Base-by-base conservation (phyloP, 2,329 filamentous ascomycete species). In the Fusarium pseudocircinatum region DNA sequence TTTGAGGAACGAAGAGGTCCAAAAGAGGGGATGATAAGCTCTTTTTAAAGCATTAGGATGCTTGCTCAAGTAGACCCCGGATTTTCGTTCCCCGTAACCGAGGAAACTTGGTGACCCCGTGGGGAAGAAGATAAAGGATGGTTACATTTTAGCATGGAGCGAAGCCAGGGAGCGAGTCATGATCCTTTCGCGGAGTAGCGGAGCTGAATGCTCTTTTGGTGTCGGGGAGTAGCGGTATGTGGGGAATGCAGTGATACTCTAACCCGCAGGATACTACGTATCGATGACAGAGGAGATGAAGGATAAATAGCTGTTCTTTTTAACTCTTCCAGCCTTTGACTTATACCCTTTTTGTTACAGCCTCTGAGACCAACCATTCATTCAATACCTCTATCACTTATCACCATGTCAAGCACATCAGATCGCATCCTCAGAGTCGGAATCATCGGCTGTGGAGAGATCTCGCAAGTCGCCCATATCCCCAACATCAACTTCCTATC, bases 381-480 rank as follows among this genome's bases (percentile, higher is more conserved):
- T 30, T n/a, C 16, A 22, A n/a, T 0, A 0, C 9, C 20, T 15
- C 9, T 9, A 14, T 16, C 34, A 40, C 12, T 24, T 4, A 40
- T 26, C 26, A 20, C 12, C 28, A 60, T 60, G 47, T 22, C 18
- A 34, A 28, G 6, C 28, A 24, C 20, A 42, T 28, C 46, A 40
- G 34, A 59, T 37, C 26, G 20, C 16, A 40, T 67, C 6, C 42
- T 67, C 1, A 14, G 46, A 6, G 14, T 67, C 2, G 64, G 64
- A 14, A 53, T 67, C 18, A 60, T 67, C 6, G 64, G 64, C 20
- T 67, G 64, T 4, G 64, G 64, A 9, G 64, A 67, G 16, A 60
- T 67, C 18, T 24, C 34, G 83, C 85, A 89, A 78, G 85, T 87
- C 40, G 83, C 85, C 34, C 88, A 90, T 75, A 84, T 90, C 12